Base-by-base conservation (phyloP, 139 green algal genomes). In the Ulvella scutata region DNA sequence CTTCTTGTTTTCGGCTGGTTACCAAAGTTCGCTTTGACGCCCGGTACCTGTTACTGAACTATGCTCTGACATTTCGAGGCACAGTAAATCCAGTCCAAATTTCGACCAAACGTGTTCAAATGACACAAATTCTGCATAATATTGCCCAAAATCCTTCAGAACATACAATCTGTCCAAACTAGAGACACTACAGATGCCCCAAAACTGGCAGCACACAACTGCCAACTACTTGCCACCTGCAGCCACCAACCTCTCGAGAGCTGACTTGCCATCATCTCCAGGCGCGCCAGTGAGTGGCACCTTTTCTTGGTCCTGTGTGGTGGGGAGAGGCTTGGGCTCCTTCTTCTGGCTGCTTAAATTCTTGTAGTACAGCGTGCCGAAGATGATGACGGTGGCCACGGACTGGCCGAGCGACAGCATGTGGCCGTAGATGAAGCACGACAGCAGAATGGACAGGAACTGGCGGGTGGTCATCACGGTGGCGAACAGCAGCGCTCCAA, bases 391-490 rank as follows among this genome's bases (percentile, higher is more conserved):
- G 36, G 84, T 87, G 75, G 83, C 86, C 28, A 60, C 34, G 39
- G n/a, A 92, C 72, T 94, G 89, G 17, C 77, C 76, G 9, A 21
- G 21, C 10, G 83, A 87, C 34, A 97, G 83, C 9, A 88, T 84
- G 72, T 90, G 89, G 38, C 80, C 80, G 59, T 95, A 96, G 4
- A 96, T 76, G 20, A 96, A 51, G 39, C 82, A 92, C 0, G 86
- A 93, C 36, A 95, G 76, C 38, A 97, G 79, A 79, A 97, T 96
- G 75, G 89, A 93, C 34, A 96, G 76, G 77, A 97, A 90, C 78
- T 96, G 91, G 20, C 92, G 82, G 0, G 91, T 92, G 2, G 92
- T 97, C 92, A 97, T 97, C 78, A 97, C 89, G 73, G 89, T 92
- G 9, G 91, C 92, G 76, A 97, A 96, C n/a, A 91, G 77, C n/a